These are phyloP conservation scores for Hymenoscyphus fraxineus DNA, from an alignment of 2,329 filamentous ascomycete species.

Conservation along the genomic window DNA sequence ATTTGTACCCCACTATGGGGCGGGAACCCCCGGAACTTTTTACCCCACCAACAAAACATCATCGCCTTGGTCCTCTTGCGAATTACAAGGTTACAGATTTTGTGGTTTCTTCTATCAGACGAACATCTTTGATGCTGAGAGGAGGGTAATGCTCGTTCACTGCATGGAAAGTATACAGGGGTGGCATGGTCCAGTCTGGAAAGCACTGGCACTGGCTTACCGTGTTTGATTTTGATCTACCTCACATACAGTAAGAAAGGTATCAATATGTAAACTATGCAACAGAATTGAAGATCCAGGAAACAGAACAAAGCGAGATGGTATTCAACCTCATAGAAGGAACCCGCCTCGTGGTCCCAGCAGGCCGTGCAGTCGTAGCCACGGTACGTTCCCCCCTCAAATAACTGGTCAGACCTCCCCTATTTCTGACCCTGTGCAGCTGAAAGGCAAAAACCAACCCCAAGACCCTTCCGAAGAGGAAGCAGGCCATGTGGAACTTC, in stretches of 20 bases:
- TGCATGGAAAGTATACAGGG: too few relatives aligned
- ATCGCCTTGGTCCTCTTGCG: background rate
- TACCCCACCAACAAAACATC: background rate
- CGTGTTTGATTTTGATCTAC: too few relatives aligned
- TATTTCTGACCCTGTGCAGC: background rate
- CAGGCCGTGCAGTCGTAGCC: background rate
- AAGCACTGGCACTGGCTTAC: too few relatives aligned
- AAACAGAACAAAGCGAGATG: background rate
- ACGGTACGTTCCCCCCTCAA: background rate
- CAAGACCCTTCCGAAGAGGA: background rate
- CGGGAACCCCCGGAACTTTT: background rate
- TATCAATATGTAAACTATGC: background rate
- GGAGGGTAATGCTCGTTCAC: background rate
- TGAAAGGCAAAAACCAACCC: background rate
- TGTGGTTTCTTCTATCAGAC: background rate
- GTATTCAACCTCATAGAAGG: background rate
- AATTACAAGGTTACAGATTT: background rate
- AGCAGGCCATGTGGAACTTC: constrained; percentile 70
- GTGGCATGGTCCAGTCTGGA: too few relatives aligned
- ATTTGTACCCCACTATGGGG: background rate
- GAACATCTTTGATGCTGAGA: background rate
- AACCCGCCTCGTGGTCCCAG: background rate
- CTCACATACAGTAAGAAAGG: background rate
- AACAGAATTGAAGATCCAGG: background rate
- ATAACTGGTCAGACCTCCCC: background rate